These are phyloP conservation scores for Calonectria hawksworthii DNA, from an alignment of 2,329 filamentous ascomycete species.

Conservation along the genomic window DNA sequence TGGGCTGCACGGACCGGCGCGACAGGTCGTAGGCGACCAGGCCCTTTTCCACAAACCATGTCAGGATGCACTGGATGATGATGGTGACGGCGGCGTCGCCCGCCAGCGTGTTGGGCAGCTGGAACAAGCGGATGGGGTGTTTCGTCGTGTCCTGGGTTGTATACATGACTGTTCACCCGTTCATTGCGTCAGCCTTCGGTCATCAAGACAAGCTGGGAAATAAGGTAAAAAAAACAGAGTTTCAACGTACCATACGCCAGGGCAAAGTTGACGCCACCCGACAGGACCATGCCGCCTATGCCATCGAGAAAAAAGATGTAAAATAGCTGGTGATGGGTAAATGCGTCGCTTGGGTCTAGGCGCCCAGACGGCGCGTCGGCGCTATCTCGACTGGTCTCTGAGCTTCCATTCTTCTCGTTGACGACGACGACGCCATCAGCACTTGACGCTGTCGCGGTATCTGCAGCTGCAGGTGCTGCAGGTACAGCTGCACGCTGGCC, in stretches of 20 bases:
- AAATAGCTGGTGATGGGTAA: conserved; percentile 59
- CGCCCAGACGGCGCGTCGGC: conserved; percentile 8
- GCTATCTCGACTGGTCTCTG: background rate
- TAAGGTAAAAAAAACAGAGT: background rate
- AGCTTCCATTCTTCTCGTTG: background rate
- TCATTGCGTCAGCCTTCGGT: background rate
- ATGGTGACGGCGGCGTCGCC: conserved; percentile 65
- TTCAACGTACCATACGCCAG: conserved; percentile 60
- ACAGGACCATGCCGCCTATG: conserved; percentile 58
- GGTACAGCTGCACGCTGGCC: conserved; percentile 4
- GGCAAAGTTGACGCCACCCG: conserved; percentile 64
- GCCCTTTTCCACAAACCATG: conserved; percentile 64
- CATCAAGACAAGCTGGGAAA: too few species aligned
- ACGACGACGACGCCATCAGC: background rate
- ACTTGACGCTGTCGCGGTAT: background rate
- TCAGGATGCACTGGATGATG: conserved; percentile 64
- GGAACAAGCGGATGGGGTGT: conserved; percentile 61
- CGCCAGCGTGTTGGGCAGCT: conserved; percentile 65
- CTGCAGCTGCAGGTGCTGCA: background rate
- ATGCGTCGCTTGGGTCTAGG: conserved; percentile 52
- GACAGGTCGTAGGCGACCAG: conserved; percentile 64
- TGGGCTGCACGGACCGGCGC: conserved; percentile 59
- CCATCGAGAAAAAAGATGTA: conserved; percentile 64
- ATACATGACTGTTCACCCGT: conserved; percentile 59
- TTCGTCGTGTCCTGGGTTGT: conserved; percentile 51